Evolutionary conservation across 768 basidiomycete species (phyloP).

Genomic region (Lentinula aciculospora): DNA sequence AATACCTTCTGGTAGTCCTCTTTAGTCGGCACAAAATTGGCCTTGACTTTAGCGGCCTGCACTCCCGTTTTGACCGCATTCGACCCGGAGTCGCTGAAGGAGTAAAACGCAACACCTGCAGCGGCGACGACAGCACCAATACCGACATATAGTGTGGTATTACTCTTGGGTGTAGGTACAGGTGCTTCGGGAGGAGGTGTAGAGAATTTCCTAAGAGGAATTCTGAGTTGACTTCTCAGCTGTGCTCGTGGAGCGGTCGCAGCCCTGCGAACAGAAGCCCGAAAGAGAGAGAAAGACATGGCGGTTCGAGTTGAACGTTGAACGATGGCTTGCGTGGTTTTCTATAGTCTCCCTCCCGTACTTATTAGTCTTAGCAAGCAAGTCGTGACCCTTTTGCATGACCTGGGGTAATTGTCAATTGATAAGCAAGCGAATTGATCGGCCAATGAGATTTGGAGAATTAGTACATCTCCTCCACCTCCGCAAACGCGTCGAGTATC

Average conservation of each 20-base stretch:
- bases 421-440: conserved; percentile 1
- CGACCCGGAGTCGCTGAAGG: conserved; percentile 43
- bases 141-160: conserved; percentile 51
- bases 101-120: conserved; percentile 62
- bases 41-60: conserved; percentile 56
- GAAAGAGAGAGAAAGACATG: conserved; percentile 57
- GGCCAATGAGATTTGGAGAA: not conserved
- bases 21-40: conserved; percentile 70
- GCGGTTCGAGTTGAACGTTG: conserved; percentile 11
- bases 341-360: not conserved
- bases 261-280: conserved; percentile 44
- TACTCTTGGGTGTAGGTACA: conserved; percentile 49
- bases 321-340: not conserved
- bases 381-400: conserved; percentile 6
- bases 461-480: not conserved
- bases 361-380: conserved; percentile 4
- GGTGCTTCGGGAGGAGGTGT: conserved; percentile 41
- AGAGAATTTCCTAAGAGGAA: conserved; percentile 54
- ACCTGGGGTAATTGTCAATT: conserved; percentile 3
- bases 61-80: conserved; percentile 56
- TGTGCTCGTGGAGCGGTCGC: conserved; percentile 24
- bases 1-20: conserved; percentile 86
- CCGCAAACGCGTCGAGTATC: not conserved
- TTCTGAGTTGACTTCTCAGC: conserved; percentile 33
- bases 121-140: conserved; percentile 54